These are phyloP conservation scores for Brachypodium distachyon DNA, from an alignment of 202 grass and related monocot species.

Conservation along the genomic window DNA sequence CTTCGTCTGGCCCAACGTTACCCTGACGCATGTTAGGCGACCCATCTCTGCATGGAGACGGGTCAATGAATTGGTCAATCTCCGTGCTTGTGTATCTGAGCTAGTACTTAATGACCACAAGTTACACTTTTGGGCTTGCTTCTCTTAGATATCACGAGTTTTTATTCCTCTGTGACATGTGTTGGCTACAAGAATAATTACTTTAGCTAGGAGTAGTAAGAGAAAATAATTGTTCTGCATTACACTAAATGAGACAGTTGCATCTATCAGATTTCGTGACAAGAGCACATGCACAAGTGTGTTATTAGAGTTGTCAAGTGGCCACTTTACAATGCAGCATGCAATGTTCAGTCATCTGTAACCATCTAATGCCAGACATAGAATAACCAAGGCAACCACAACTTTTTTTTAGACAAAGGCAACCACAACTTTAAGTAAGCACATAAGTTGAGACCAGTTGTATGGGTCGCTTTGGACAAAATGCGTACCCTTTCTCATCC, in stretches of 20 bases:
- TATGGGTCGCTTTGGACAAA: background rate
- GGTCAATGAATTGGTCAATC: background rate
- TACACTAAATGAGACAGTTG: too few relatives aligned
- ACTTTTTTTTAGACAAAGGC: too few relatives aligned
- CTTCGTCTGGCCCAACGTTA: too few relatives aligned
- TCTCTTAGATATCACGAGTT: constrained; percentile 4
- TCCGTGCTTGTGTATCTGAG: background rate
- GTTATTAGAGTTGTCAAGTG: background rate
- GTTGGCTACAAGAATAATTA: background rate
- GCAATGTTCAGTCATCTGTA: background rate
- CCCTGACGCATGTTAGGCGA: too few relatives aligned
- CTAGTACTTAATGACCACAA: background rate
- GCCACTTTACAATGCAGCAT: background rate
- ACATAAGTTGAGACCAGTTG: background rate
- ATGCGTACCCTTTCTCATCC: background rate
- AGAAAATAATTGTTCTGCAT: too few relatives aligned
- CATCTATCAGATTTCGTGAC: too few relatives aligned
- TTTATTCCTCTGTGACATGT: background rate
- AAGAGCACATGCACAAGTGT: background rate
- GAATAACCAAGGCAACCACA: background rate
- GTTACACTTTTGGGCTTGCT: background rate
- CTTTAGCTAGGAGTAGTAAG: too few relatives aligned
- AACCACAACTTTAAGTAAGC: background rate
- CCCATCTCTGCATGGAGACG: too few relatives aligned
- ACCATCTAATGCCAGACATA: background rate